Evolutionary conservation across 1,284 basidiomycete species (phyloP), one percentile per base, ranked within the genome.

Genomic region (Irpex rosettiformis): DNA sequence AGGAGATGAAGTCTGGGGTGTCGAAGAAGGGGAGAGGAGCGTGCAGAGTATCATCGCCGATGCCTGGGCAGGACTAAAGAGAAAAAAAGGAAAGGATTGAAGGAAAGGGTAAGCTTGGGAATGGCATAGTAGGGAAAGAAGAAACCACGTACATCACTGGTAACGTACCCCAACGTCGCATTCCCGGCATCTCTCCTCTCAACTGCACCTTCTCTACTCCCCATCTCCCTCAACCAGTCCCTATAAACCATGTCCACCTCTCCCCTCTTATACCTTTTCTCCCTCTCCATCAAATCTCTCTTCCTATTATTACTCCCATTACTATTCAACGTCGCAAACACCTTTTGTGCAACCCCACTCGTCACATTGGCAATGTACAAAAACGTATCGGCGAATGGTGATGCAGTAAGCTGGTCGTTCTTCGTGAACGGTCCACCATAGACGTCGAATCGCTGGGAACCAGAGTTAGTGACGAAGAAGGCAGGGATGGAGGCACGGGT

Each of bases 351-450:
- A 48, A 81, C 67, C 42, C 72, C 67, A 3, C 80, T 71, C 0
- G 77, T 69, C 48, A 89, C 74, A 40, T 80, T 74, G 1, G 82
- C 72, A 51, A 91, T 78, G 69, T 79, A 89, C 18, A 80, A 61
- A 74, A 90, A 88, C 6, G 74, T 57, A 65, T 90, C 82, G 0
- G 72, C 64, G 67, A 86, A 92, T 1, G 88, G 88, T 16, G 82
- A 85, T 0, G 83, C 80, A 0, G 88, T 89, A 24, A 91, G 78
- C 69, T 91, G 85, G 70, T 93, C 91, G 70, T 93, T 91, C 67
- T 83, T 83, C 48, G 86, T 88, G 73, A 93, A 93, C 2, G 82
- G 63, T 1, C 91, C 91, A 1, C 76, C 61, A 67, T 82, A 84
- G 47, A 94, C 70, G 65, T 92, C 86, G 73, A 88, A 93, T 52